phyloP scores from a whole-genome alignment of 768 basidiomycete genomes.

The Lentinula sp. region DNA sequence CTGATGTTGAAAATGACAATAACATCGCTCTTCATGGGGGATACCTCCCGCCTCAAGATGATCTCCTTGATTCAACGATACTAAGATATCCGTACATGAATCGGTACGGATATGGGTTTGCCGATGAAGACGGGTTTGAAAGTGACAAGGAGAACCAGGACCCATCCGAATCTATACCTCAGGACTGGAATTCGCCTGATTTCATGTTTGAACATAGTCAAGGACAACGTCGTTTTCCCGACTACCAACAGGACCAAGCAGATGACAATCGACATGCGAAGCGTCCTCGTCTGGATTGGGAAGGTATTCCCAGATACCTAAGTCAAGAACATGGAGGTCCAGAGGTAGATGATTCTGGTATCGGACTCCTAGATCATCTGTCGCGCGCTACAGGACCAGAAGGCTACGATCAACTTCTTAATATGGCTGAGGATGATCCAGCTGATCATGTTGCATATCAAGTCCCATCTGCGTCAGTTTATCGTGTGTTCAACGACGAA shows the following conservation, averaged over 20 bases:
- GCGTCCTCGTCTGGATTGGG: constrained; percentile 13
- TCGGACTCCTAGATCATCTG: constrained; percentile 10
- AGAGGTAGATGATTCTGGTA: constrained; percentile 16
- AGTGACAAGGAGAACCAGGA: background rate
- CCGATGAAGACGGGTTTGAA: constrained; percentile 3
- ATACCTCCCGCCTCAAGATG: background rate
- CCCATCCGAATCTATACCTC: background rate
- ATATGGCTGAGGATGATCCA: too few relatives aligned
- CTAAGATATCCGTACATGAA: background rate
- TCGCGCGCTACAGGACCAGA: background rate
- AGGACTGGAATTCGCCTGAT: background rate
- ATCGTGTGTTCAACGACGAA: background rate
- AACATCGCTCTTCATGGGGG: background rate
- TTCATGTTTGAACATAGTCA: background rate
- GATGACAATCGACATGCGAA: background rate
- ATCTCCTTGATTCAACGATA: background rate
- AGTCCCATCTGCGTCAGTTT: too few relatives aligned
- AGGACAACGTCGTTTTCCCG: background rate
- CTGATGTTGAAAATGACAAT: background rate
- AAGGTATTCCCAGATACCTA: background rate
- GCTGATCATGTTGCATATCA: background rate
- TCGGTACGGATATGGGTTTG: background rate
- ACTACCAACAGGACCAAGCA: background rate
- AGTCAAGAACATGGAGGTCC: too few relatives aligned
- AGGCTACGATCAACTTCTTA: background rate